These are phyloP conservation scores for Strombidium stylifer DNA, from an alignment of 73 alveolate species.

Conservation along the genomic window DNA sequence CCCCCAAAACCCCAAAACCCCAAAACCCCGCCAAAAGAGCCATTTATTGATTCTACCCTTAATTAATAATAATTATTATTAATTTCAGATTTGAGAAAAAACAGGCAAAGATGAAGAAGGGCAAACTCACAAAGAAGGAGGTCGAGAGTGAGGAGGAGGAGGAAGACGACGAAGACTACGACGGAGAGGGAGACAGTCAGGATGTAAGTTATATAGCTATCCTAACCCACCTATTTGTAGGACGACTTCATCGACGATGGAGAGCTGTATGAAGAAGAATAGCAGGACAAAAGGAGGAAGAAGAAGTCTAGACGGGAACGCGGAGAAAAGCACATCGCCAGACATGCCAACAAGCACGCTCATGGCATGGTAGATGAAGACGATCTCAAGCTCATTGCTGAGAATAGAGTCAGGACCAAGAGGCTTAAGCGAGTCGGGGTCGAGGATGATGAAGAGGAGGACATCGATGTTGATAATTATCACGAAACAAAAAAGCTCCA, in stretches of 20 bases:
- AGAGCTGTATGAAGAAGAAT: neutral
- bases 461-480: neutral
- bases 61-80: too few species aligned
- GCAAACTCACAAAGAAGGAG: too few species aligned
- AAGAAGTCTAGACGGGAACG: neutral
- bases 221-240: too few species aligned
- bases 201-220: too few species aligned
- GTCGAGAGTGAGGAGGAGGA: constrained; percentile 37
- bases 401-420: neutral
- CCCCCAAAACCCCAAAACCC: too few species aligned
- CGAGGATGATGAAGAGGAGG: constrained; percentile 1
- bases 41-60: too few species aligned
- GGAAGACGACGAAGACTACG: constrained; percentile 20
- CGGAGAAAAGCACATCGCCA: too few species aligned
- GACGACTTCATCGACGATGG: neutral
- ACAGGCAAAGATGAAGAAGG: too few species aligned
- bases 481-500: neutral
- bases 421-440: constrained; percentile 3
- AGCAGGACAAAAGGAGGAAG: constrained; percentile 2
- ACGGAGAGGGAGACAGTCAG: neutral
- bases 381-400: constrained; percentile 3
- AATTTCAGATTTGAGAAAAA: too few species aligned
- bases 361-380: neutral
- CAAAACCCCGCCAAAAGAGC: too few species aligned
- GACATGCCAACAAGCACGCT: too few species aligned